Evolutionary conservation across 768 basidiomycete species (phyloP).

Genomic region (Gloeopeniophorella convolvens): DNA sequence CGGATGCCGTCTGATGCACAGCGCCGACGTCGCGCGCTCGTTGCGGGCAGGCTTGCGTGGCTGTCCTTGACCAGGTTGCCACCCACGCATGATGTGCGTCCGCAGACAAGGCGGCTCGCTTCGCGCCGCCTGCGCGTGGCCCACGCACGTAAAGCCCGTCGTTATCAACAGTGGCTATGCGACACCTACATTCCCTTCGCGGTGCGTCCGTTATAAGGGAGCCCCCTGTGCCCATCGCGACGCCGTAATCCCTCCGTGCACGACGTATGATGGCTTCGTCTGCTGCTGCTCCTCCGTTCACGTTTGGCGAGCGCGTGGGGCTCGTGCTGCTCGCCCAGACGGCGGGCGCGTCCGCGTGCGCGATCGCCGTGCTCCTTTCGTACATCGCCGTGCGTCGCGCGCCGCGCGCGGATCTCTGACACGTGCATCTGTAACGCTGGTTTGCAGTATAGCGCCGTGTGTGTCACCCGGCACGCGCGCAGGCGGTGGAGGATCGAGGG

Average conservation of each 20-base stretch:
- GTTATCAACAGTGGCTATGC: too few species aligned
- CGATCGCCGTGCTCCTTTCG: slow-evolving; percentile 20
- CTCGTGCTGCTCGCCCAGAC: slow-evolving; percentile 22
- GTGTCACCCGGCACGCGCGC: slow-evolving; percentile 14
- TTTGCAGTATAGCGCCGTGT: slow-evolving; percentile 19
- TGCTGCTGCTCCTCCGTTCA: slow-evolving; percentile 2
- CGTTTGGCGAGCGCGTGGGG: slow-evolving; percentile 23
- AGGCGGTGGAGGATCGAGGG: slow-evolving; percentile 18
- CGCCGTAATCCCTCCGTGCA: too few species aligned
- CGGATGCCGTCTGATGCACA: too few species aligned
- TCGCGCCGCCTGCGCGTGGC: background rate
- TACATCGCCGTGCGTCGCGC: slow-evolving; percentile 22
- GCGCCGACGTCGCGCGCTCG: too few species aligned
- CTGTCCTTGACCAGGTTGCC: too few species aligned
- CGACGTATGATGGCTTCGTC: background rate
- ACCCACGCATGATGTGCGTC: too few species aligned
- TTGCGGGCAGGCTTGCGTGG: too few species aligned
- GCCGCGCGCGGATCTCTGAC: background rate
- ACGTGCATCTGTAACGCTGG: background rate
- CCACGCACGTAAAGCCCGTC: background rate
- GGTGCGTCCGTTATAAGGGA: too few species aligned
- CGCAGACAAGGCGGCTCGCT: too few species aligned
- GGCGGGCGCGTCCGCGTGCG: slow-evolving; percentile 20
- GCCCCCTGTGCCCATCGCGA: too few species aligned
- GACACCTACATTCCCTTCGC: too few species aligned